Base-by-base conservation (phyloP, 1,284 basidiomycete genomes). In the Ceratobasidium sp. region DNA sequence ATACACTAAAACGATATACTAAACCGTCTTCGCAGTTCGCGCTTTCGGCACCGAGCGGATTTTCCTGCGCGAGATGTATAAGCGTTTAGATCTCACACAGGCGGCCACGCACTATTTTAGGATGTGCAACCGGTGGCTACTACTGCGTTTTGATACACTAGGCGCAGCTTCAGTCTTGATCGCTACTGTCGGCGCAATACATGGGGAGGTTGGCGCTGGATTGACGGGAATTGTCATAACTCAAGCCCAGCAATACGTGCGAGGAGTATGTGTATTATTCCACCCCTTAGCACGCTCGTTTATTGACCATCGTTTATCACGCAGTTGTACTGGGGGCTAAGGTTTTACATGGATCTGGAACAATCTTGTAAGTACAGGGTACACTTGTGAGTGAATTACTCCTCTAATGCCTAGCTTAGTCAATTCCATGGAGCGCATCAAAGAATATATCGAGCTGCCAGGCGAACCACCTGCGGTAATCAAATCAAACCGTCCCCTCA, bases 361-460 rank as follows among this genome's bases (percentile, higher is more conserved):
- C 65, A 69, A 24, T 75, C 78, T 22, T 76, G 78, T 72, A 75
- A 78, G 63, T 41, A 41, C 11, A 11, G 11, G 36, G 6, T 41
- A 41, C 22, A n/a, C 44, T 45, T 78, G 59, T 77, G 79, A 22
- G 78, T 82, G 15, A 41, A 5, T 76, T 78, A 4, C 79, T 79
- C 22, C 27, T 41, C 57, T n/a, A 33, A 77, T 78, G 54, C 75
- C 79, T 15, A 31, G 17, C 2, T 4, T 14, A 69, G 83, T 84
- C 11, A 93, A 93, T 82, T 89, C 89, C 7, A 92, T 97, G 5
- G 96, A 98, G 82, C 91, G 96, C 74, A 87, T 97, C 7, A 89
- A 93, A 3, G 96, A 97, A 84, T 97, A 97, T 80, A 87, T 97
- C 22, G 88, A 93, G 67, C 86, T 97, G n/a, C 93, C 94, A 0